Percentiles rank a stretch among this genome's conserved stretches.
Evolutionary conservation across 208 protist species (phyloP).

Genomic region (Zelonia costaricensis): DNA sequence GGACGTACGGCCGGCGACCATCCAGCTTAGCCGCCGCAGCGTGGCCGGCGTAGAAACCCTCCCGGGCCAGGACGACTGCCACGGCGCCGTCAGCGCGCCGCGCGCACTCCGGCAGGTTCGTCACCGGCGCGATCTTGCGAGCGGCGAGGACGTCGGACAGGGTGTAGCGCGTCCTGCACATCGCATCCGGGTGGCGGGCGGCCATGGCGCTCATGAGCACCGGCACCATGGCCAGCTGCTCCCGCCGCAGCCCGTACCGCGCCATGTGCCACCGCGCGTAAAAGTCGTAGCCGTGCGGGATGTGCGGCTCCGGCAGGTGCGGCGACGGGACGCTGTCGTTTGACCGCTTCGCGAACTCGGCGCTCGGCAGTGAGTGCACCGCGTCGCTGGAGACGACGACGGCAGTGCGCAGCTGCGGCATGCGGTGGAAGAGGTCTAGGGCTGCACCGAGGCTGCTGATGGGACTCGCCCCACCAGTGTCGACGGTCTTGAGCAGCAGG

Average conservation of each 20-base stretch:
- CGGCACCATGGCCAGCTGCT: constrained; percentile 79
- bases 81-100: constrained; percentile 70
- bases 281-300: constrained; percentile 73
- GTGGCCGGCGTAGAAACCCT: constrained; percentile 45
- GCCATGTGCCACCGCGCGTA: constrained; percentile 79
- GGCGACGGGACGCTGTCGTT: constrained; percentile 41
- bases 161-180: constrained; percentile 44
- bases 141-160: constrained; percentile 48
- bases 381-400: constrained; percentile 69
- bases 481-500: constrained; percentile 61
- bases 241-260: constrained; percentile 56
- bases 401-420: constrained; percentile 36
- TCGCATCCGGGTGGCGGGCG: constrained; percentile 62
- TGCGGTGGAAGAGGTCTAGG: constrained; percentile 40
- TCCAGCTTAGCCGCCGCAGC: constrained; percentile 11
- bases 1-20: constrained; percentile 31
- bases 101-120: constrained; percentile 60
- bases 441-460: constrained; percentile 58
- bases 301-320: constrained; percentile 47
- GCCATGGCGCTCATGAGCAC: constrained; percentile 72
- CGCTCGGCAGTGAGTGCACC: constrained; percentile 41
- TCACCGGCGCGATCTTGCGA: constrained; percentile 55
- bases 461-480: constrained; percentile 71
- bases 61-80: constrained; percentile 53
- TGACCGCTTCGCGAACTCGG: constrained; percentile 39